phyloP scores from a whole-genome alignment of 2,329 filamentous ascomycete genomes.

The Phaeoacremonium minimum region DNA sequence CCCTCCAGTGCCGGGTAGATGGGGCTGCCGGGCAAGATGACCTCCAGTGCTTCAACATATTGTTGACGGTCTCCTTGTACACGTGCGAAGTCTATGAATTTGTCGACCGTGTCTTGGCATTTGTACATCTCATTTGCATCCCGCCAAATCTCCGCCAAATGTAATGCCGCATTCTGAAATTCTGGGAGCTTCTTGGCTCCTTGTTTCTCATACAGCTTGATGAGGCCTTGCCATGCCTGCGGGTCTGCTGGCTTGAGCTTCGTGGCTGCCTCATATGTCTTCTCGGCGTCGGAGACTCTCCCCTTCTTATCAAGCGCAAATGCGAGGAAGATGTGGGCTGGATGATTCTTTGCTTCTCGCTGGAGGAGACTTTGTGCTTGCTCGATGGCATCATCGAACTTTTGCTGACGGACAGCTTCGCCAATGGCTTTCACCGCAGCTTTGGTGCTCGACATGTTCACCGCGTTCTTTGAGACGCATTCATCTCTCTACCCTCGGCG shows the following conservation, averaged over 20 bases:
- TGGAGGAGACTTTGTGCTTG: constrained; percentile 67
- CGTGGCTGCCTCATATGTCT: constrained; percentile 69
- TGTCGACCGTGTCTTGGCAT: constrained; percentile 68
- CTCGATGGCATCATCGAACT: constrained; percentile 71
- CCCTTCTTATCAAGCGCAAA: constrained; percentile 78
- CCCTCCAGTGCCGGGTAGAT: constrained; percentile 83
- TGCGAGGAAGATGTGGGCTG: constrained; percentile 82
- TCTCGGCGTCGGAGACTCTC: constrained; percentile 68
- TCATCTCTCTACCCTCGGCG: no score
- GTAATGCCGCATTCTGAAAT: constrained; percentile 70
- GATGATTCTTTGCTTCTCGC: constrained; percentile 74
- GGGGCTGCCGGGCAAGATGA: constrained; percentile 75
- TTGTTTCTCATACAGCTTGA: constrained; percentile 80
- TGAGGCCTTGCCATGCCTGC: constrained; percentile 88
- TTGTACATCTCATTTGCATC: constrained; percentile 61
- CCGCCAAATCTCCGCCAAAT: constrained; percentile 70
- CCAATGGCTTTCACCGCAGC: constrained; percentile 77
- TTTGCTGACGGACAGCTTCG: constrained; percentile 69
- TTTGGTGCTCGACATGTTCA: constrained; percentile 56
- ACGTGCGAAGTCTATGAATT: constrained; percentile 71
- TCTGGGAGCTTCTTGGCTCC: constrained; percentile 63
- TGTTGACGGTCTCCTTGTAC: constrained; percentile 68
- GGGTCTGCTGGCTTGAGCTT: constrained; percentile 68
- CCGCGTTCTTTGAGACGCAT: no score
- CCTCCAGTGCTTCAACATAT: constrained; percentile 69